These are phyloP conservation scores for Cystobasidium sp. DNA, from an alignment of 1,284 basidiomycete species.

Conservation along the genomic window DNA sequence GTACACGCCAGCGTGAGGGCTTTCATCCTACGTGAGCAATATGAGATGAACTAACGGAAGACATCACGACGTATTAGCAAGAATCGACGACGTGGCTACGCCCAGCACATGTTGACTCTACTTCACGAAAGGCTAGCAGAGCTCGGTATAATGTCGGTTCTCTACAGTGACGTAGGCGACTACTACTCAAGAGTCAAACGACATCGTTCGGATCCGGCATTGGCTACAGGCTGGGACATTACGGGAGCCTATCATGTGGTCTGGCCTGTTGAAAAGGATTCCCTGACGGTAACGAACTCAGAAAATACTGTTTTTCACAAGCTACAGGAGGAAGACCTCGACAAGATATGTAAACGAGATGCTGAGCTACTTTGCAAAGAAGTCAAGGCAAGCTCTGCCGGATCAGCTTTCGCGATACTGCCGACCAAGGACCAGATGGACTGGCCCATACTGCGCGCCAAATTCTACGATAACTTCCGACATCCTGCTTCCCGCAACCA, in stretches of 20 bases:
- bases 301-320: background rate
- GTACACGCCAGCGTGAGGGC: conserved; percentile 27
- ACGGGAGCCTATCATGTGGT: background rate
- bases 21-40: background rate
- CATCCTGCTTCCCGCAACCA: conserved; percentile 8
- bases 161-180: conserved; percentile 33
- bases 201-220: background rate
- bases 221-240: conserved; percentile 31
- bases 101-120: conserved; percentile 23
- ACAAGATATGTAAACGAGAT: conserved; percentile 19
- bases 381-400: background rate
- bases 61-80: background rate
- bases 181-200: conserved; percentile 29
- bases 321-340: conserved; percentile 10
- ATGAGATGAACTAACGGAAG: background rate
- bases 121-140: conserved; percentile 18
- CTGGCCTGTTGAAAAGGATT: conserved; percentile 8
- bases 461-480: conserved; percentile 18
- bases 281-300: background rate
- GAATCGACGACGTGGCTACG: conserved; percentile 31
- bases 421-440: conserved; percentile 27
- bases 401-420: conserved; percentile 28
- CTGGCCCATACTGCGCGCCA: conserved; percentile 25
- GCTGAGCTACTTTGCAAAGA: conserved; percentile 10
- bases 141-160: conserved; percentile 9